phyloP scores from a whole-genome alignment of 805 yeast species.

The Candida boidinii region DNA sequence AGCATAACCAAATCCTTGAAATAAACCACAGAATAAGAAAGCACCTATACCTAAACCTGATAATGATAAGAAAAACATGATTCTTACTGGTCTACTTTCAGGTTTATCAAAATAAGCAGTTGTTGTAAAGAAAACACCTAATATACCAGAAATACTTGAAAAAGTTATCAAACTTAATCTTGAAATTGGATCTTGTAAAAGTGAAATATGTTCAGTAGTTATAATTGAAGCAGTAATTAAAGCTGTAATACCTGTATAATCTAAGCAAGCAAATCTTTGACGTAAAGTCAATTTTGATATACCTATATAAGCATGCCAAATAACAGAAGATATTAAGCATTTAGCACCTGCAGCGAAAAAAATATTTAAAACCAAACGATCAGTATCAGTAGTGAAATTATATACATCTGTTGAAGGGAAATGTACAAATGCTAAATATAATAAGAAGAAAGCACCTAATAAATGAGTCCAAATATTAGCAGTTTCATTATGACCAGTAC shows the following conservation, averaged over 20 bases:
- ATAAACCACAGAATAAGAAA: conserved; percentile 42
- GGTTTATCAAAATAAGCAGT: conserved; percentile 87
- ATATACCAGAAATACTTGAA: conserved; percentile 57
- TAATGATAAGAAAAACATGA: conserved; percentile 69
- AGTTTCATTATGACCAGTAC: conserved; percentile 74
- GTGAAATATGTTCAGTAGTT: conserved; percentile 74
- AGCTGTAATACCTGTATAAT: conserved; percentile 89
- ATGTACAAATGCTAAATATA: conserved; percentile 47
- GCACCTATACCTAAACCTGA: conserved; percentile 71
- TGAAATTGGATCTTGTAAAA: conserved; percentile 47
- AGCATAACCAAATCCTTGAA: conserved; percentile 48
- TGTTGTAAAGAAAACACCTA: conserved; percentile 83
- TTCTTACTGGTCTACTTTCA: conserved; percentile 71
- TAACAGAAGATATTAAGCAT: conserved; percentile 69
- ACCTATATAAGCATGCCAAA: conserved; percentile 90
- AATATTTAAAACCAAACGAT: conserved; percentile 46
- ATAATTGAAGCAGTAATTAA: conserved; percentile 84
- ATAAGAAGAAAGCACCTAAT: conserved; percentile 52
- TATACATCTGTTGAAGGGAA: conserved; percentile 56
- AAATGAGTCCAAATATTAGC: conserved; percentile 92
- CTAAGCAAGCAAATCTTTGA: conserved; percentile 82
- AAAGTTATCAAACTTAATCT: conserved; percentile 45
- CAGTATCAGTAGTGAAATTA: conserved; percentile 27
- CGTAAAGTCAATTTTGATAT: conserved; percentile 57
- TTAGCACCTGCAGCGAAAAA: conserved; percentile 67